Base-by-base conservation (phyloP, 148 eudicot genomes). In the Cornus suecica region DNA sequence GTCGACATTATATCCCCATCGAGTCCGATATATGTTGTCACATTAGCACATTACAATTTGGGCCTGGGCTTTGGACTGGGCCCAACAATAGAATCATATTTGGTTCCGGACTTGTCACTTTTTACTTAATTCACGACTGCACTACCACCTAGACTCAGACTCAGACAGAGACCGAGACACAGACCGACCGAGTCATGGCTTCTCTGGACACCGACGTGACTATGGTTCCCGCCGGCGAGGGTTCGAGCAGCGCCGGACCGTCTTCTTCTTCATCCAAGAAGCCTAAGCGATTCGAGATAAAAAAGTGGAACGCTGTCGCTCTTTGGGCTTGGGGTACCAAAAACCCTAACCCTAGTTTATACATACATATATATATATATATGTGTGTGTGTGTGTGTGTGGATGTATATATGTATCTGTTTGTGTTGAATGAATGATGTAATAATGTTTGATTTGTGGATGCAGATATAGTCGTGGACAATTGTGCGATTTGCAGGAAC, bases 241-340 rank as follows among this genome's bases (percentile, higher is more conserved):
- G 81, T 10, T 31, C 87, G 1, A 68, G 73, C 70, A 16, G 41
- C 30, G 80, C 75, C 0, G 87, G 74, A 10, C 78, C 88, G 1
- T 82, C 89, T 23, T 86, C 75, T 2, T 81, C 84, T 0, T 69
- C 80, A 1, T 80, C 84, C 0, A 94, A 91, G 81, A 91, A 88
- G 70, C 61, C 86, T 2, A 91, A 91, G 85, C 94, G 97, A 18
- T 94, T 94, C 75, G 98, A 94, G 80, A 91, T 94, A 81, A 94
- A 94, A 60, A 94, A 94, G 87, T 94, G 98, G 98, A 94, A 90
- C 88, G 98, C 94, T 41, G 98, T 94, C 24, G 71, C 98, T 74
- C 97, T 92, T 26, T 94, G 98, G 98, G 98, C 98, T 68, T 94
- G 98, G 97, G 98, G 98, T 90, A 74, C 20, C 10, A 11, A 1